Evolutionary conservation across 2,329 filamentous ascomycete species (phyloP), one percentile per base, ranked within the genome.

Genomic region (Xylaria sp.): DNA sequence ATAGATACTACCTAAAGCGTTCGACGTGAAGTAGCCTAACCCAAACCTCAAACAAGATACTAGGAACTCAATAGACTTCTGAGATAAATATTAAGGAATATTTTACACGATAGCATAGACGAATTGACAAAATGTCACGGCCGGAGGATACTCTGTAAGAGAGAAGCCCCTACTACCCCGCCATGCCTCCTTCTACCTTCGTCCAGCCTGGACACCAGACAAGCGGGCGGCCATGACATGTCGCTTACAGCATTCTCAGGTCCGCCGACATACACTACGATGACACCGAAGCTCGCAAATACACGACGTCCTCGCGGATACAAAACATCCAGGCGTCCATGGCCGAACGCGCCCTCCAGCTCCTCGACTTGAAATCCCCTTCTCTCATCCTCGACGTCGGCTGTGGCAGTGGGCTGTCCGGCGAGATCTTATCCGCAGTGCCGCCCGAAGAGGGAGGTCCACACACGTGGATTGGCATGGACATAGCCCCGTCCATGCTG

Each of bases 191-290:
- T 28, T n/a, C 39, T 39, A 28, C 5, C 28, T 6, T 28, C 28
- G 5, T 28, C 5, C 28, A 1, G 28, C 28, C 3, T 28, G 5
- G 28, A 28, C 28, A 28, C 28, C 28, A 28, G 28, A 28, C 28
- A 28, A 28, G 28, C 28, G 28, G 28, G 15, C 13, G 15, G 5
- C 12, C 2, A 60, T 50, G 20, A 63, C 59, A 69, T 63, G 52
- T 50, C 56, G 60, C 76, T 80, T 69, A 78, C 74, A 75, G 69
- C 70, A 28, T 54, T 56, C 46, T 65, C 80, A 97, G 94, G 79
- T 93, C 94, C 60, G 95, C 96, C 73, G 96, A 99, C 83, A 91
- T 98, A 79, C 97, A 97, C 86, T 99, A 99, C 87, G 92, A 98
- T 85, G 95, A 98, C 84, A 86, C 87, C 81, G 95, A 98, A 86